Conservation (phyloP, 257 asterid species). For the Euphrasia confusa region DNA sequence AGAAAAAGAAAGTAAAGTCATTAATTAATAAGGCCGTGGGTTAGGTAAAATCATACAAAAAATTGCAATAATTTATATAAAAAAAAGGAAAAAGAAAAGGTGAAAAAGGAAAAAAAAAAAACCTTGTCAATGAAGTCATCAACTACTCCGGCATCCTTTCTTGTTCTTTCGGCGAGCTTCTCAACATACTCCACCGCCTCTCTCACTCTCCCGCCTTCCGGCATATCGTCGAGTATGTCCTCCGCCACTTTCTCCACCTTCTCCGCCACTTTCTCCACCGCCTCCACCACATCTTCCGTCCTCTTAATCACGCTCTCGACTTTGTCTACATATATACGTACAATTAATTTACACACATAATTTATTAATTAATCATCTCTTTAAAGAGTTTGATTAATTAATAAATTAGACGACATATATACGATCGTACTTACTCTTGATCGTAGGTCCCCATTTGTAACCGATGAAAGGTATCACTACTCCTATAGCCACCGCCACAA, state of each 20-base stretch:
- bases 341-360: no score
- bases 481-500: slow-evolving; percentile 26
- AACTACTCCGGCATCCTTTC: slow-evolving; percentile 36
- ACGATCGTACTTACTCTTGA: slow-evolving; percentile 25
- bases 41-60: no score
- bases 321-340: slow-evolving; percentile 27
- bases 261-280: slow-evolving; percentile 50
- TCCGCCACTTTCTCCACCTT: slow-evolving; percentile 51
- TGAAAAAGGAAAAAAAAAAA: background rate
- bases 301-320: slow-evolving; percentile 34
- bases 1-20: no score
- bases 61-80: no score
- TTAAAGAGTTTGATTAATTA: no score
- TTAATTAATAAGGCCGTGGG: no score
- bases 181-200: slow-evolving; percentile 38
- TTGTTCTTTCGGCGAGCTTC: slow-evolving; percentile 41
- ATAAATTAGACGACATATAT: no score
- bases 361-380: no score
- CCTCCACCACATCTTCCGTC: slow-evolving; percentile 54
- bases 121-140: slow-evolving; percentile 59
- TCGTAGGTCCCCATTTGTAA: slow-evolving; percentile 36
- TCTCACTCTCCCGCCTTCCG: slow-evolving; percentile 38
- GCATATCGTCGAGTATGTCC: slow-evolving; percentile 42
- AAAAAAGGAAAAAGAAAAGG: no score
- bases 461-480: slow-evolving; percentile 30